These are phyloP conservation scores for Fusarium sp. DNA, from an alignment of 2,329 filamentous ascomycete genomes.

Conservation along the genomic window DNA sequence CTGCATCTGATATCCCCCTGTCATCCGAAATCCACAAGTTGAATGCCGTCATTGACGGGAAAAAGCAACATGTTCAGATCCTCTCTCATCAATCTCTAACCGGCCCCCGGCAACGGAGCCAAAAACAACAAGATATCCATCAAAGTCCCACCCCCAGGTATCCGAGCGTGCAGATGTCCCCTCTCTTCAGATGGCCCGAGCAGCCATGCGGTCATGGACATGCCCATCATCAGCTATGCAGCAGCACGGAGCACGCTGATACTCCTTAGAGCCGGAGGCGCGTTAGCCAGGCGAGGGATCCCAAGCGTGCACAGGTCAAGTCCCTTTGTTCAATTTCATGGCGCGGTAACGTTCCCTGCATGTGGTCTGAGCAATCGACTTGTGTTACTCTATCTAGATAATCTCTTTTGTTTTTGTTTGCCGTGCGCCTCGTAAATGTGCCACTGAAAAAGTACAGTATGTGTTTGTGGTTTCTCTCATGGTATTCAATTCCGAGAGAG, in stretches of 20 bases:
- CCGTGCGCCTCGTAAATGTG: constrained; percentile 29
- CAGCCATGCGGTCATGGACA: constrained; percentile 26
- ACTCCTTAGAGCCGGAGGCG: background rate
- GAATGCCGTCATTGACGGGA: background rate
- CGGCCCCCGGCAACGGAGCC: background rate
- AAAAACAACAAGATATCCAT: background rate
- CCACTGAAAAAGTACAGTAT: constrained; percentile 12
- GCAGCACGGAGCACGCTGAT: background rate
- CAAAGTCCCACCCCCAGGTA: background rate
- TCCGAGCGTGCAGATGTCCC: background rate
- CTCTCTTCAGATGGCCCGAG: constrained; percentile 13
- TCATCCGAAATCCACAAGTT: background rate
- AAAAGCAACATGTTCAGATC: background rate
- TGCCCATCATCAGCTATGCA: background rate
- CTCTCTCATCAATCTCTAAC: constrained; percentile 7
- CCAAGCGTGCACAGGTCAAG: background rate
- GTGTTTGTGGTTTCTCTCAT: constrained; percentile 3
- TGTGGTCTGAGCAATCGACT: constrained; percentile 1
- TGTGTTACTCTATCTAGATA: constrained; percentile 31
- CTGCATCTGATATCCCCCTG: background rate
- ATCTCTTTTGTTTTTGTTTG: constrained; percentile 24
- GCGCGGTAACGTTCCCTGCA: background rate
- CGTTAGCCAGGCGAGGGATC: background rate
- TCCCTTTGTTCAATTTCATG: background rate
- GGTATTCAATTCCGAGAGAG: constrained; percentile 1